Evolutionary conservation across 768 basidiomycete genomes (phyloP), one percentile per base, ranked within the genome.

Genomic region (Kwoniella dejecticola): DNA sequence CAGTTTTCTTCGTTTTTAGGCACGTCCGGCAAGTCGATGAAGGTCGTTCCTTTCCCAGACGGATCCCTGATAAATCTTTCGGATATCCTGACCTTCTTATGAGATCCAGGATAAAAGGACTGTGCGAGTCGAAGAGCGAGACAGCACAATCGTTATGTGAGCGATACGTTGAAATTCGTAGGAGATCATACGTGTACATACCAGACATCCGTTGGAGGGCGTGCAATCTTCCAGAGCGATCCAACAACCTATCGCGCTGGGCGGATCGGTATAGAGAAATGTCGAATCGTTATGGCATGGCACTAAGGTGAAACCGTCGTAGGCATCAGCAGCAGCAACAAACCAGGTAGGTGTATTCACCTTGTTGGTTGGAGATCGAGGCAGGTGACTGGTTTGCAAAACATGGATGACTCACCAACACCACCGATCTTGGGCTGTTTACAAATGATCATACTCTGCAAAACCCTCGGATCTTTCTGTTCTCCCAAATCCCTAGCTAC

Each of bases 391-490:
- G n/a, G n/a, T n/a, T n/a, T n/a, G n/a, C n/a, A n/a, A n/a, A n/a
- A n/a, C n/a, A n/a, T n/a, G n/a, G n/a, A n/a, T n/a, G n/a, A 66
- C 81, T 66, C 58, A 92, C 92, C 92, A 85, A 89, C 87, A 1
- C 92, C 92, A 1, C 96, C 95, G 24, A 98, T 94, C 56, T 88
- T 83, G 4, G 90, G 87, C 74, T 97, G 93, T 79, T 98, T 98
- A 70, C 88, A 92, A 62, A 98, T 99, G 30, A 95, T 82, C 93
- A 96, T 96, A 2, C 89, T 91, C 74, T 95, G 92, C 30, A 94
- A 81, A 1, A 90, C 93, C 89, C 67, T 29, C 17, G 95, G 95
- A 78, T 94, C 88, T 57, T 82, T 82, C 76, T 97, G 92, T 74
- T 89, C 90, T 52, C 84, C 84, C 26, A 99, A 82, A 66, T 92